A percentile compares a stretch with the other conserved stretches of the same genome.
These are phyloP conservation scores for Boletus rex-veris DNA, from an alignment of 768 basidiomycete genomes.

Conservation along the genomic window DNA sequence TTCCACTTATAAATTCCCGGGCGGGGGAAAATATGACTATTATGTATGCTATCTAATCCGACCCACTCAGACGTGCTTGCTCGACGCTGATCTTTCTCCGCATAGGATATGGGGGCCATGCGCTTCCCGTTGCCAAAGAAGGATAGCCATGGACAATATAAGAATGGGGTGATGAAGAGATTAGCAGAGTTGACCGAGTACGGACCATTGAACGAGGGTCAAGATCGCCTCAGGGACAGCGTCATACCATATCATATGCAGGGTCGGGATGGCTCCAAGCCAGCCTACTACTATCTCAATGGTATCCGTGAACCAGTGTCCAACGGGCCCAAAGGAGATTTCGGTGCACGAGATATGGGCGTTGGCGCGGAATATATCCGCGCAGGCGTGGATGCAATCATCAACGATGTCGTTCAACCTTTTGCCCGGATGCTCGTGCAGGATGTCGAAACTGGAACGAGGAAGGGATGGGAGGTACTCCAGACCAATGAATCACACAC, in stretches of 20 bases:
- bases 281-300: constrained; percentile 10
- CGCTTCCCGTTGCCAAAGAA: constrained; percentile 29
- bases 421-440: constrained; percentile 17
- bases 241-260: constrained; percentile 21
- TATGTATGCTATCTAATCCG: constrained; percentile 18
- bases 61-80: neutral
- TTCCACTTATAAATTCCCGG: constrained; percentile 40
- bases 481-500: constrained; percentile 27
- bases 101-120: constrained; percentile 39
- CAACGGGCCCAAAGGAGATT: neutral
- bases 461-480: constrained; percentile 27
- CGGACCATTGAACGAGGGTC: constrained; percentile 19
- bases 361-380: constrained; percentile 10
- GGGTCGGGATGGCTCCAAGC: constrained; percentile 7
- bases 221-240: constrained; percentile 13
- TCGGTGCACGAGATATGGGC: constrained; percentile 7
- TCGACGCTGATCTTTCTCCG: neutral
- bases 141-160: constrained; percentile 6
- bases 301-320: neutral
- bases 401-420: constrained; percentile 11
- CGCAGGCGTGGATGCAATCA: constrained; percentile 18
- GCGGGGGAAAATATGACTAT: constrained; percentile 32
- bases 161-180: constrained; percentile 30
- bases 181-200: constrained; percentile 31
- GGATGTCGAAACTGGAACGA: constrained; percentile 16